Percentiles rank a stretch among this genome's conserved stretches.
These are phyloP conservation scores for Vigna unguiculata DNA, from an alignment of 306 rosid species.

Conservation along the genomic window DNA sequence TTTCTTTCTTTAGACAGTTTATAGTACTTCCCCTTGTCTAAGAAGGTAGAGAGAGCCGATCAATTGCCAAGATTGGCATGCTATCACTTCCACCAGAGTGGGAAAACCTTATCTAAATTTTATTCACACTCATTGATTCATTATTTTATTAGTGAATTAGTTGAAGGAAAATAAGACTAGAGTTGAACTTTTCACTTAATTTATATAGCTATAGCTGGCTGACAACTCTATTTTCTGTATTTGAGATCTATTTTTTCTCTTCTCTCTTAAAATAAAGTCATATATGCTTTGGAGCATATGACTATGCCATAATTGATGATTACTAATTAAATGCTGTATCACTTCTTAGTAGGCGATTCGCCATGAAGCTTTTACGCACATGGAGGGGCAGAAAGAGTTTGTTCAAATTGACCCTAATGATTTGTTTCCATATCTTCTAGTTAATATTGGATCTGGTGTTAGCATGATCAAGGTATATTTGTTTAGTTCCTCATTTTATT, in stretches of 20 bases:
- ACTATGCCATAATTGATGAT: background rate
- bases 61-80: conserved; percentile 26
- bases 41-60: conserved; percentile 15
- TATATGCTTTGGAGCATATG: conserved; percentile 7
- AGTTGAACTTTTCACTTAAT: conserved; percentile 3
- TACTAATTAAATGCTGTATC: conserved; percentile 51
- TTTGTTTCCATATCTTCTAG: conserved; percentile 82
- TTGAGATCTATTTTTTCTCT: conserved; percentile 12
- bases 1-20: conserved; percentile 19
- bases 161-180: conserved; percentile 5
- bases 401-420: conserved; percentile 81
- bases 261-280: conserved; percentile 22
- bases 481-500: conserved; percentile 24
- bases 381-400: conserved; percentile 85
- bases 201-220: background rate
- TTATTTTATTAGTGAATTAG: conserved; percentile 13
- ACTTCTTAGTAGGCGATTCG: conserved; percentile 87
- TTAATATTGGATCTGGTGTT: conserved; percentile 92
- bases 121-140: conserved; percentile 1
- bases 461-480: conserved; percentile 80
- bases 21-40: background rate
- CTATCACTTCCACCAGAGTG: background rate
- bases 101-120: conserved; percentile 18
- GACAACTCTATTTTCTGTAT: background rate
- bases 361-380: conserved; percentile 93